Evolutionary conservation across 768 basidiomycete species (phyloP).

Genomic region (Collybia nuda): DNA sequence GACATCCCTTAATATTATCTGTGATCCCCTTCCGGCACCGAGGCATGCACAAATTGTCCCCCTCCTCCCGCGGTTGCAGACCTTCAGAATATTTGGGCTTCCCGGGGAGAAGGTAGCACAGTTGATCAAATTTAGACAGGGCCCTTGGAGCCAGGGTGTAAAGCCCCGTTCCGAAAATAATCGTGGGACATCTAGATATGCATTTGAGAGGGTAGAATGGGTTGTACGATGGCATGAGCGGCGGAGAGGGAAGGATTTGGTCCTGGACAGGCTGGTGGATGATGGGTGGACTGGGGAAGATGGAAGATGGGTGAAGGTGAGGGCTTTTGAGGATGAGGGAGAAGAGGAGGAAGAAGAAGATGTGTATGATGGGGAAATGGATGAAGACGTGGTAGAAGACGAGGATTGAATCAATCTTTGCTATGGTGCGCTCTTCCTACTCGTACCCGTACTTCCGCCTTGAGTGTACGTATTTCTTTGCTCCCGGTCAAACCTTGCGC

Average conservation of each 20-base stretch:
- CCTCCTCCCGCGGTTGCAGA: slow-evolving; percentile 19
- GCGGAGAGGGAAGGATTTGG: slow-evolving; percentile 29
- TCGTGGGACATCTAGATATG: too few species aligned
- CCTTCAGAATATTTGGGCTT: slow-evolving; percentile 20
- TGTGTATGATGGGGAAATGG: slow-evolving; percentile 22
- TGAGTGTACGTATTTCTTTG: too few species aligned
- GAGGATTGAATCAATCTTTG: slow-evolving; percentile 11
- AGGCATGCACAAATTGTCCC: slow-evolving; percentile 3
- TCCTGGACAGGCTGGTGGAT: slow-evolving; percentile 37
- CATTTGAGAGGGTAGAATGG: slow-evolving; percentile 19
- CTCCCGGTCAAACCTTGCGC: too few species aligned
- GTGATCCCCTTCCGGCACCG: background rate
- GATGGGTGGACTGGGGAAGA: slow-evolving; percentile 27
- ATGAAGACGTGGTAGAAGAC: slow-evolving; percentile 21
- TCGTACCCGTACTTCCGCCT: too few species aligned
- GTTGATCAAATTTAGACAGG: slow-evolving; percentile 18
- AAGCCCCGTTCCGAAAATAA: too few species aligned
- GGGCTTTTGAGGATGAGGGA: slow-evolving; percentile 28
- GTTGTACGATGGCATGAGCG: slow-evolving; percentile 32
- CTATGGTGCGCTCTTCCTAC: too few species aligned
- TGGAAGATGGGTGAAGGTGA: slow-evolving; percentile 22
- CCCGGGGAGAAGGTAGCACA: slow-evolving; percentile 13
- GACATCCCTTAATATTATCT: too few species aligned
- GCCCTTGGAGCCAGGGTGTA: background rate
- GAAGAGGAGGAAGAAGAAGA: slow-evolving; percentile 26